phyloP scores from a whole-genome alignment of 2,329 filamentous ascomycete genomes.

The Septoria petroselini region DNA sequence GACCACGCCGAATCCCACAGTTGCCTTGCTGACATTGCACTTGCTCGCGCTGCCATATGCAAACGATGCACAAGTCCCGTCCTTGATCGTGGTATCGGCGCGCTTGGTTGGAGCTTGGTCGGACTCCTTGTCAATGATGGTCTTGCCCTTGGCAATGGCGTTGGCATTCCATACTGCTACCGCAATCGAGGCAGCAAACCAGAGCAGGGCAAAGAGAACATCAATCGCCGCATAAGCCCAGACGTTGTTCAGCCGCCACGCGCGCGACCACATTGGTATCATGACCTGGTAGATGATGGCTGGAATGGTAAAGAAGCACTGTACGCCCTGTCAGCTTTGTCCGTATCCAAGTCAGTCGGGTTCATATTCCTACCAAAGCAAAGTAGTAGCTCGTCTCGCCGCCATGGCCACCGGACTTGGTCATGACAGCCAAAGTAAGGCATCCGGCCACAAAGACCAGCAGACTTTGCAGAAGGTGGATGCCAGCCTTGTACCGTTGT shows the following conservation, averaged over 20 bases:
- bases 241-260: conserved; percentile 57
- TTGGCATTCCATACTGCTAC: conserved; percentile 55
- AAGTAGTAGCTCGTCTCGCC: conserved; percentile 57
- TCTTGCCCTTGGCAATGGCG: conserved; percentile 53
- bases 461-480: conserved; percentile 54
- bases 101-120: conserved; percentile 16
- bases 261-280: conserved; percentile 59
- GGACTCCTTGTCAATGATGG: conserved; percentile 25
- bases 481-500: conserved; percentile 55
- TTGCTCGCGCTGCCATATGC: conserved; percentile 54
- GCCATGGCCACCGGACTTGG: conserved; percentile 53
- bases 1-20: conserved; percentile 55
- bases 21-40: conserved; percentile 56
- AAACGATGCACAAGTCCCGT: conserved; percentile 54
- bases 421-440: conserved; percentile 58
- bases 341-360: neutral
- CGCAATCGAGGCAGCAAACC: conserved; percentile 58
- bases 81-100: conserved; percentile 25
- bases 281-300: conserved; percentile 59
- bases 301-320: conserved; percentile 61
- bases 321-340: conserved; percentile 4
- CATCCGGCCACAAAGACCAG: conserved; percentile 58
- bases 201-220: conserved; percentile 53
- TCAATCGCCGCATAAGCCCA: conserved; percentile 59
- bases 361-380: conserved; percentile 49